Conservation (phyloP, 164 flowering plant species). For the Malania oleifera region DNA sequence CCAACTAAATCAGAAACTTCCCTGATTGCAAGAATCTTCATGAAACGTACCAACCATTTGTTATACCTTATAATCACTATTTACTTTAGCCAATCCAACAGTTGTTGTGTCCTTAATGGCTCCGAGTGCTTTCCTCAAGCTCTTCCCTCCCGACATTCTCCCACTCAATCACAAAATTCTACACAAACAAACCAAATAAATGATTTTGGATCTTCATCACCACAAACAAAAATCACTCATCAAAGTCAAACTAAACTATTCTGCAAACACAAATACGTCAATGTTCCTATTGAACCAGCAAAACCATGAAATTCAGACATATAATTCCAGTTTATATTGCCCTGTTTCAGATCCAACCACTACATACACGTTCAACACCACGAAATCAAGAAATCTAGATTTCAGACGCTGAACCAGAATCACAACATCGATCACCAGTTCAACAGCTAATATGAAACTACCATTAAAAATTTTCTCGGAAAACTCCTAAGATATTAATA, state of each 20-base stretch:
- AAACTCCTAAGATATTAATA: too few species aligned
- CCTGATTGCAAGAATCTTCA: neutral
- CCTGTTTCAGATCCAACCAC: neutral
- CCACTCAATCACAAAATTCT: constrained; percentile 27
- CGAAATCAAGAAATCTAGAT: neutral
- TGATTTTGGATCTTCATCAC: neutral
- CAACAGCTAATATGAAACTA: neutral
- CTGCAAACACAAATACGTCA: neutral
- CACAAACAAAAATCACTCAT: neutral
- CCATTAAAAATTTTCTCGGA: too few species aligned
- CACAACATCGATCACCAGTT: too few species aligned
- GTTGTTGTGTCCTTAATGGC: constrained; percentile 95
- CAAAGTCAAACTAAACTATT: neutral
- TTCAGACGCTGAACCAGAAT: neutral
- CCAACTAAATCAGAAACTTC: constrained; percentile 7
- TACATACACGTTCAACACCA: neutral
- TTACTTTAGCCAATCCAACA: constrained; percentile 92
- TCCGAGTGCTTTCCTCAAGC: constrained; percentile 86
- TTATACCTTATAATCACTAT: constrained; percentile 89
- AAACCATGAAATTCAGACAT: neutral
- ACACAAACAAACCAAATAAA: constrained; percentile 9
- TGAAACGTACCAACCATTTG: neutral
- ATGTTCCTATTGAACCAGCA: neutral
- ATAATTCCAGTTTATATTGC: neutral
- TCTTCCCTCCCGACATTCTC: constrained; percentile 79